phyloP scores from a whole-genome alignment of 2,329 filamentous ascomycete genomes.

The Stromatinia cepivora region DNA sequence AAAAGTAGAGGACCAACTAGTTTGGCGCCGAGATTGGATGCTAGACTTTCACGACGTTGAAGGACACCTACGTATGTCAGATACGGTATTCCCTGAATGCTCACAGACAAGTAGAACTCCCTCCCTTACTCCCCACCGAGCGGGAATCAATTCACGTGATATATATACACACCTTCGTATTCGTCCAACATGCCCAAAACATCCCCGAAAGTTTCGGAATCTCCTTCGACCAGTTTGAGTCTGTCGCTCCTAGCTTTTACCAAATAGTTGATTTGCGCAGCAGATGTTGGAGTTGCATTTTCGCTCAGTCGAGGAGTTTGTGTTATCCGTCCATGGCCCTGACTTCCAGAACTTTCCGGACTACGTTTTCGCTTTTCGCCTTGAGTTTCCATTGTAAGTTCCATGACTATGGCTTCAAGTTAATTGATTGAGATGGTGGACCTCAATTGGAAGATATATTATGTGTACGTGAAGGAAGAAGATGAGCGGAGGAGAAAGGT shows the following conservation, averaged over 20 bases:
- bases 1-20: slow-evolving; percentile 79
- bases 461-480: neutral
- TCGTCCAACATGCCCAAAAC: slow-evolving; percentile 72
- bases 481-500: slow-evolving; percentile 7
- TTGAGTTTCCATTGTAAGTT: neutral
- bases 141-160: slow-evolving; percentile 16
- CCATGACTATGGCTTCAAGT: neutral
- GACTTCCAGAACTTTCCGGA: slow-evolving; percentile 27
- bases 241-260: slow-evolving; percentile 48
- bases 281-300: slow-evolving; percentile 17
- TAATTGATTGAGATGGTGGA: neutral
- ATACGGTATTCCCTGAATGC: neutral
- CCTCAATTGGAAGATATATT: neutral
- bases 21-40: slow-evolving; percentile 79
- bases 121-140: neutral
- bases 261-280: slow-evolving; percentile 55
- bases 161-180: slow-evolving; percentile 61
- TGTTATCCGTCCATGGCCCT: slow-evolving; percentile 38
- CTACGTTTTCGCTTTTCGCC: slow-evolving; percentile 37
- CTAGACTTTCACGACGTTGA: slow-evolving; percentile 82
- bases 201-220: slow-evolving; percentile 68
- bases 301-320: slow-evolving; percentile 25
- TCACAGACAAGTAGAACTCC: neutral
- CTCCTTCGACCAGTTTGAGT: slow-evolving; percentile 54
- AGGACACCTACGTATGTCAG: slow-evolving; percentile 60